Conservation (phyloP, 139 green algal species). For the Closterium sp. region DNA sequence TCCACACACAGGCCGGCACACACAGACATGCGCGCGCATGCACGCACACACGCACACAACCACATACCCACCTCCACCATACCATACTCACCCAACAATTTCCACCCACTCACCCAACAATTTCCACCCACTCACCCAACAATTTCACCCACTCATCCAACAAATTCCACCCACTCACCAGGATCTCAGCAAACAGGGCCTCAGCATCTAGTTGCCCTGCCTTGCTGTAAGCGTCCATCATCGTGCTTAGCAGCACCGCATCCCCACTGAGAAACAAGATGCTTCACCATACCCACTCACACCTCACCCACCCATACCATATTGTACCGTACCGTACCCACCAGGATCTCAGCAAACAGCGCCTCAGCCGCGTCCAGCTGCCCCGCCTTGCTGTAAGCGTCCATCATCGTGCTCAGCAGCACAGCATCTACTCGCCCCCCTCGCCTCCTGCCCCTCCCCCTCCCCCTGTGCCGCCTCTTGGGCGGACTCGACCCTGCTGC, state of each 20-base stretch:
- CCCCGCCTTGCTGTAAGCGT: background rate
- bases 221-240: constrained; percentile 9
- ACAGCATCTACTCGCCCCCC: background rate
- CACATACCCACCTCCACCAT: too few species aligned
- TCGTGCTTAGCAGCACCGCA: background rate
- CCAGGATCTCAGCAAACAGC: background rate
- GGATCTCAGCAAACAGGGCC: background rate
- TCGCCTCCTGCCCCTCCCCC: background rate
- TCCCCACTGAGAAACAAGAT: background rate
- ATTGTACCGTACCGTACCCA: background rate
- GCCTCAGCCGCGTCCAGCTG: background rate
- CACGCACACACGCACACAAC: too few species aligned
- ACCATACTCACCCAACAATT: too few species aligned
- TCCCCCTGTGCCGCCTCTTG: background rate
- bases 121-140: too few species aligned
- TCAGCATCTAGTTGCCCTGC: background rate
- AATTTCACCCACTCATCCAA: too few species aligned
- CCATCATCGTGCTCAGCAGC: constrained; percentile 14
- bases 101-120: too few species aligned
- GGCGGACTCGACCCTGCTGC: background rate
- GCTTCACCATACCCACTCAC: background rate
- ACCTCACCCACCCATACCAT: background rate
- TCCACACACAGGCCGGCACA: too few species aligned
- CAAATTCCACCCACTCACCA: background rate
- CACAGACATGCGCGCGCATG: too few species aligned